Evolutionary conservation across 2,329 filamentous ascomycete species (phyloP), one percentile per base, ranked within the genome.

Genomic region (Malbranchea zuffiana): DNA sequence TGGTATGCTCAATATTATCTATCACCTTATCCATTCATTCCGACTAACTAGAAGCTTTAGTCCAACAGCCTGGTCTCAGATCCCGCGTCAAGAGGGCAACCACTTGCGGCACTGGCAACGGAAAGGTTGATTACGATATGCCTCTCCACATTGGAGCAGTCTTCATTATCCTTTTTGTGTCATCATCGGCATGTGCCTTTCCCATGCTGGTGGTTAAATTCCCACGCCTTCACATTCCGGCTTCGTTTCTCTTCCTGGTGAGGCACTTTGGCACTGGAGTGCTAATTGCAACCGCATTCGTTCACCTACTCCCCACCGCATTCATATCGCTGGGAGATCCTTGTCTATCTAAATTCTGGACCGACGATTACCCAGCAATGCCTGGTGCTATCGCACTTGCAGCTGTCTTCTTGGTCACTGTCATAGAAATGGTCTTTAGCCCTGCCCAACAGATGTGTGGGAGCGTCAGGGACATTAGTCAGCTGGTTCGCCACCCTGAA

Each of bases 221-320:
- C 24, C 71, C 70, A 24, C 67, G 68, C 32, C 67, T 75, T 38
- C 69, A 66, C 35, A 70, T 71, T 37, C 76, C 78, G 35, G 68
- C 67, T 44, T 67, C 58, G 15, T 68, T 80, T 48, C 68, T 80
- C 44, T 80, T 81, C 54, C 64, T 78, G 44, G 78, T 75, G 50
- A 75, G 80, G 46, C 80, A 85, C 61, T 81, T 84, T 46, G 81
- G 83, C 51, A 90, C 83, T 1, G 83, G 83, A 41, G 84, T 90
- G 13, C 66, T 90, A n/a, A 79, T 90, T 44, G 82, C 84, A 7
- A 90, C 83, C 1, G 82, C 83, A 38, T 90, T 90, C 51, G 82
- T 88, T 17, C 82, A 88, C 61, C 67, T 81, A 8, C 69, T 80
- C 3, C 78, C 75, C 37, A 82, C 74, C 17, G 78, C 79, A 1